Percentiles rank a stretch among this genome's conserved stretches.
Conservation (phyloP, 2,329 filamentous ascomycete genomes). For the Botryotinia globosa region DNA sequence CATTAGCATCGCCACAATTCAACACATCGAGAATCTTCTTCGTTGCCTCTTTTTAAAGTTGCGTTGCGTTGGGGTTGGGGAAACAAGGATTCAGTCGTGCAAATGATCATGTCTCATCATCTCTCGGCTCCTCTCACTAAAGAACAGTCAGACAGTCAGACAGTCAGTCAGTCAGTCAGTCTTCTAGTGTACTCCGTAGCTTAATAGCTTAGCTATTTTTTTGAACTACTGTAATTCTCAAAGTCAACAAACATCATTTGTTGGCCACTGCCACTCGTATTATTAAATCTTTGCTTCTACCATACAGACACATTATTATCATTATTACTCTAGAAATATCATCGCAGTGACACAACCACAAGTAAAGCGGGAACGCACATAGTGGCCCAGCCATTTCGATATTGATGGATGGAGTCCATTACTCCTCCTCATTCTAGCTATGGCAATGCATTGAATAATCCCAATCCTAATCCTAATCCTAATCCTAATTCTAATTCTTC, state of each 20-base stretch:
- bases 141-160: no score
- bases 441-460: constrained; percentile 14
- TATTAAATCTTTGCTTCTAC: not conserved
- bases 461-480: not conserved
- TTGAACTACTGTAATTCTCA: not conserved
- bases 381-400: constrained; percentile 22
- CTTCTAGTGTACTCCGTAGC: no score
- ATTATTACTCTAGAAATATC: not conserved
- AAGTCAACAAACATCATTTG: constrained; percentile 3
- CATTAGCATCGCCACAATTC: not conserved
- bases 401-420: constrained; percentile 36
- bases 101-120: not conserved
- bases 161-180: no score
- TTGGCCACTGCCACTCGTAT: not conserved
- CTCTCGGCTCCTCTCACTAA: not conserved
- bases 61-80: constrained; percentile 15
- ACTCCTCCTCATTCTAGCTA: constrained; percentile 24
- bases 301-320: not conserved
- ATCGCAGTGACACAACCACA: constrained; percentile 15
- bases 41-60: not conserved
- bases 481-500: not conserved
- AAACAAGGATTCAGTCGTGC: constrained; percentile 10
- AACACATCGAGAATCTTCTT: not conserved
- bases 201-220: not conserved
- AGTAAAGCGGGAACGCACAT: constrained; percentile 14